Conservation (phyloP, 2,329 filamentous ascomycete genomes). For the Colletotrichum gigasporum region DNA sequence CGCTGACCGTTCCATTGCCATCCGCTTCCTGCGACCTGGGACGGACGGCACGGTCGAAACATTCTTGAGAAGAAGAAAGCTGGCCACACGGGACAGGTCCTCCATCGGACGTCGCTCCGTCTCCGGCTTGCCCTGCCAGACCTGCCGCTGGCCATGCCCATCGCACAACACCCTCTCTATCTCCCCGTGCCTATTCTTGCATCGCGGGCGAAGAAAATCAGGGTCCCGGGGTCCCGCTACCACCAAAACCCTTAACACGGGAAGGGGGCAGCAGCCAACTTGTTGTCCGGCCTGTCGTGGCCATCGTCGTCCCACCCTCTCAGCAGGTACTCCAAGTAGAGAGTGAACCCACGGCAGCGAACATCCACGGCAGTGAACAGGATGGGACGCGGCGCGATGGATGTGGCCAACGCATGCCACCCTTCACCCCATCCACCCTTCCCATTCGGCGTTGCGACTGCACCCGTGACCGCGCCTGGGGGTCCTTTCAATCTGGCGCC, state of each 20-base stretch:
- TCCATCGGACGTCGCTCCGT: conserved; percentile 17
- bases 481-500: not conserved
- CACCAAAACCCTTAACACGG: no score
- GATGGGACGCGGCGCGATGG: not conserved
- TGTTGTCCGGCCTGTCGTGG: not conserved
- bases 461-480: not conserved
- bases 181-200: conserved; percentile 5
- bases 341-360: no score
- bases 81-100: no score
- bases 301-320: not conserved
- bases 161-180: not conserved
- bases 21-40: conserved; percentile 2
- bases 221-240: conserved; percentile 12
- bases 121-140: no score
- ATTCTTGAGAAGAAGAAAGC: no score
- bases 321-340: no score
- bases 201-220: conserved; percentile 8
- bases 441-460: not conserved
- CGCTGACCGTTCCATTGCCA: conserved; percentile 8
- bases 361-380: not conserved
- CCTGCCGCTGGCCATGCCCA: no score
- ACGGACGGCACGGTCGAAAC: not conserved
- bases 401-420: not conserved
- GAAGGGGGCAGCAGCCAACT: not conserved
- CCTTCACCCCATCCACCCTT: no score